Conservation (phyloP, 192 early-diverging fungal genomes). For the Podila horticola region DNA sequence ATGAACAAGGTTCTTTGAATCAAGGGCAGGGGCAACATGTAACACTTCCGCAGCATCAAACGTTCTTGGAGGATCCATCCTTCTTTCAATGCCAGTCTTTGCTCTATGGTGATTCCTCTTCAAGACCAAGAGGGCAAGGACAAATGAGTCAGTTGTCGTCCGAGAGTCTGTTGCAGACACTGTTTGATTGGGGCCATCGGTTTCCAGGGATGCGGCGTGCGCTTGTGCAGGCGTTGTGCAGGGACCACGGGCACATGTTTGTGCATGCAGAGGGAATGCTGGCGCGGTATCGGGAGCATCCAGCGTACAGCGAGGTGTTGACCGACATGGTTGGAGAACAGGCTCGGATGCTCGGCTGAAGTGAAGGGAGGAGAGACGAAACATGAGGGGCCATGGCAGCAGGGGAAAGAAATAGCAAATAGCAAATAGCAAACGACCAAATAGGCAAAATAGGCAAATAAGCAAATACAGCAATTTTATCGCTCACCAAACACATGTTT, state of each 20-base stretch:
- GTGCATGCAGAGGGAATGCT: neutral
- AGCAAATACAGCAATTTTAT: too few relatives aligned
- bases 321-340: slow-evolving; percentile 15
- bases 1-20: neutral
- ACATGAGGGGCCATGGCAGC: too few relatives aligned
- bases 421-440: too few relatives aligned
- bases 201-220: slow-evolving; percentile 24
- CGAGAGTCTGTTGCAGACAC: slow-evolving; percentile 11
- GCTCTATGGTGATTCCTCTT: too few relatives aligned
- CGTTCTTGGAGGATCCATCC: too few relatives aligned
- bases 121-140: neutral
- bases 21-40: neutral
- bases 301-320: slow-evolving; percentile 10
- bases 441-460: too few relatives aligned
- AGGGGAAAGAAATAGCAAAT: too few relatives aligned
- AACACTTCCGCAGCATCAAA: neutral
- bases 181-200: slow-evolving; percentile 37
- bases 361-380: too few relatives aligned
- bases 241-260: slow-evolving; percentile 3
- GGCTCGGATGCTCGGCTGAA: neutral
- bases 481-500: too few relatives aligned
- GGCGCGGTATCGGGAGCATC: slow-evolving; percentile 14
- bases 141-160: neutral
- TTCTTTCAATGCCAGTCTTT: too few relatives aligned
- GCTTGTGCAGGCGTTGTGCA: slow-evolving; percentile 8